A percentile compares a stretch with the other conserved stretches of the same genome.
These are phyloP conservation scores for Saprolegnia diclina DNA, from an alignment of 352 stramenopile genomes.

Conservation along the genomic window DNA sequence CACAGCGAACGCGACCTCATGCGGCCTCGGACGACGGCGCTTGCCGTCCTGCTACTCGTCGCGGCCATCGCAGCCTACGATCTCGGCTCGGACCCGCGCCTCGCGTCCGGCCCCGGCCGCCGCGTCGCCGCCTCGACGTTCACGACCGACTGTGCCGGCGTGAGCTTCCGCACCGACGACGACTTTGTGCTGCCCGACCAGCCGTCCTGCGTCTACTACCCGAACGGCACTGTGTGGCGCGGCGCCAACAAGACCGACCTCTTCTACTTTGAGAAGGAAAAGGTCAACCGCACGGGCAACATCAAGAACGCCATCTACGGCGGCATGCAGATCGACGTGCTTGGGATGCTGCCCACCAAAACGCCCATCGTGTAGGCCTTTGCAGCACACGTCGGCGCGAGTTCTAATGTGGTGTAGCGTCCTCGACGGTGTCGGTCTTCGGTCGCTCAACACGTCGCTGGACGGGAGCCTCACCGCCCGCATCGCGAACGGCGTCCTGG, in stretches of 20 bases:
- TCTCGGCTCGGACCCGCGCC: too few species aligned
- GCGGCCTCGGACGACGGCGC: too few species aligned
- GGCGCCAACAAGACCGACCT: constrained; percentile 20
- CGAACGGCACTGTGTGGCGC: constrained; percentile 24
- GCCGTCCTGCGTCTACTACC: constrained; percentile 17
- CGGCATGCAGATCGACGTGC: constrained; percentile 4
- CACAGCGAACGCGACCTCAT: too few species aligned
- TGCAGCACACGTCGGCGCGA: too few species aligned
- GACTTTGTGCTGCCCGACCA: constrained; percentile 6
- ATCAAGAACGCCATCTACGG: constrained; percentile 24
- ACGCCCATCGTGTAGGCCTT: constrained; percentile 1
- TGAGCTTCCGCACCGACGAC: neutral
- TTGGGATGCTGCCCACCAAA: constrained; percentile 9
- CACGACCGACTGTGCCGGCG: constrained; percentile 5
- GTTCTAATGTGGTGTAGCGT: too few species aligned
- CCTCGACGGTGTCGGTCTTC: too few species aligned
- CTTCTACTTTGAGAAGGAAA: too few species aligned
- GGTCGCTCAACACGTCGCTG: neutral
- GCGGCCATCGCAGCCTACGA: neutral
- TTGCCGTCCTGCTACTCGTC: too few species aligned
- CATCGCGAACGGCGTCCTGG: neutral
- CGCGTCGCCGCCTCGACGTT: constrained; percentile 19
- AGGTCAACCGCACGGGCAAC: neutral
- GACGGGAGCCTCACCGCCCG: too few species aligned
- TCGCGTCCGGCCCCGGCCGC: too few species aligned